A percentile compares a stretch with the other conserved stretches of the same genome.
Evolutionary conservation across 75 land plant species (phyloP).

Genomic region (Azolla pinnata): DNA sequence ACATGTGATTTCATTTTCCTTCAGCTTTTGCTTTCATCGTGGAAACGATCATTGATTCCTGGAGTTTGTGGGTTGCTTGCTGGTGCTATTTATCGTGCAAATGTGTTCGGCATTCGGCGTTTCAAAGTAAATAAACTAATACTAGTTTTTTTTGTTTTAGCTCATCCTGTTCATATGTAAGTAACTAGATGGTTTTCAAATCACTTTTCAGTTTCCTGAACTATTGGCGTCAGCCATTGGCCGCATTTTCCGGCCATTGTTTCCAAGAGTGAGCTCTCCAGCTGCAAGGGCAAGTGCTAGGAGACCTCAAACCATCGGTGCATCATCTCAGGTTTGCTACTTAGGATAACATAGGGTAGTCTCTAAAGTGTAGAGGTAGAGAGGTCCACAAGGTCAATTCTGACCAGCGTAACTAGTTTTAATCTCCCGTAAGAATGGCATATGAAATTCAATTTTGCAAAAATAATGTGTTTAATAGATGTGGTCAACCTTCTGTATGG

Average conservation of each 20-base stretch:
- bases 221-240: conserved; percentile 42
- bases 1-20: no score
- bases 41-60: conserved; percentile 77
- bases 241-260: conserved; percentile 37
- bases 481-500: no score
- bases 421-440: no score
- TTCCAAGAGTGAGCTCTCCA: conserved; percentile 17
- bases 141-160: neutral
- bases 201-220: conserved; percentile 65
- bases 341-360: no score
- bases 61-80: conserved; percentile 86
- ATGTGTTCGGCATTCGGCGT: conserved; percentile 64
- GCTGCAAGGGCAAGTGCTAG: conserved; percentile 33
- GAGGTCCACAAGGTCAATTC: no score
- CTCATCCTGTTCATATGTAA: no score
- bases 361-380: no score
- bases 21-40: conserved; percentile 81
- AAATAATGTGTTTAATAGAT: no score
- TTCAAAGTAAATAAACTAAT: conserved; percentile 45
- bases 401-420: no score
- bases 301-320: conserved; percentile 28
- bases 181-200: no score
- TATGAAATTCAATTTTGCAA: no score
- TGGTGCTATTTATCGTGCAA: conserved; percentile 69
- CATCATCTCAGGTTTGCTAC: no score